Percentiles rank a stretch among this genome's conserved stretches.
Conservation (phyloP, 2,329 filamentous ascomycete genomes). For the Amauroascus verrucosus region DNA sequence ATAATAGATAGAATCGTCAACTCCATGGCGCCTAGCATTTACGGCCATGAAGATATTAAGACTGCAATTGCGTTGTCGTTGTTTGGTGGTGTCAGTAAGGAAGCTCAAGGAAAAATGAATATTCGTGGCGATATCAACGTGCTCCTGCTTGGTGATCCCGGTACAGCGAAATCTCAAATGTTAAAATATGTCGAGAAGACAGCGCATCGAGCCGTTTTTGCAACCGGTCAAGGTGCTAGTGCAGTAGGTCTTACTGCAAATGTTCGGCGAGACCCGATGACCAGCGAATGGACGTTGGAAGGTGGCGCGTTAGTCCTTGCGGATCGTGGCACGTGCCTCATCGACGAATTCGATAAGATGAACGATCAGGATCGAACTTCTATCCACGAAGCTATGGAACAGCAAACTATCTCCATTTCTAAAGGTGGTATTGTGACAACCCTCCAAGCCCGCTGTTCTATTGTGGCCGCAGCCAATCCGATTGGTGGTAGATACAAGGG, state of each 20-base stretch:
- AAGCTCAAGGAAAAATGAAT: slow-evolving; percentile 74
- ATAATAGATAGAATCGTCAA: slow-evolving; percentile 87
- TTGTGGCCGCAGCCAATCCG: slow-evolving; percentile 93
- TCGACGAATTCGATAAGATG: slow-evolving; percentile 99
- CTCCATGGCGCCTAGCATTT: slow-evolving; percentile 94
- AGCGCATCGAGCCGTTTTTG: slow-evolving; percentile 91
- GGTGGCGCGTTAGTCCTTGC: slow-evolving; percentile 91
- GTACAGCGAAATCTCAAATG: slow-evolving; percentile 95
- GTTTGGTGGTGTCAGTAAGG: slow-evolving; percentile 89
- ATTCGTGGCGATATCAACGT: slow-evolving; percentile 98
- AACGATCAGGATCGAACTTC: slow-evolving; percentile 97
- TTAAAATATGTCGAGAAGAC: slow-evolving; percentile 98
- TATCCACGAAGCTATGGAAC: slow-evolving; percentile 99
- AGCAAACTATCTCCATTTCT: slow-evolving; percentile 97
- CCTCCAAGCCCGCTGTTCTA: slow-evolving; percentile 86
- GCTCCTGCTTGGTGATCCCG: slow-evolving; percentile 86
- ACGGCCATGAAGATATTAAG: slow-evolving; percentile 93
- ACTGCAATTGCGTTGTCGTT: slow-evolving; percentile 88
- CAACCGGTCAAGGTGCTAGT: slow-evolving; percentile 91
- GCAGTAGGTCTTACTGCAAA: slow-evolving; percentile 96
- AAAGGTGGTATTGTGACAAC: slow-evolving; percentile 98
- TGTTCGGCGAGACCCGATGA: slow-evolving; percentile 88
- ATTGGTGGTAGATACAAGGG: slow-evolving; percentile 95
- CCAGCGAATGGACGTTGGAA: slow-evolving; percentile 94
- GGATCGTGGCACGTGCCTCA: slow-evolving; percentile 87